Percentiles rank a stretch among this genome's conserved stretches.
These are phyloP conservation scores for Lodderomyces jiufengensis DNA, from an alignment of 1,139 yeast genomes.

Conservation along the genomic window DNA sequence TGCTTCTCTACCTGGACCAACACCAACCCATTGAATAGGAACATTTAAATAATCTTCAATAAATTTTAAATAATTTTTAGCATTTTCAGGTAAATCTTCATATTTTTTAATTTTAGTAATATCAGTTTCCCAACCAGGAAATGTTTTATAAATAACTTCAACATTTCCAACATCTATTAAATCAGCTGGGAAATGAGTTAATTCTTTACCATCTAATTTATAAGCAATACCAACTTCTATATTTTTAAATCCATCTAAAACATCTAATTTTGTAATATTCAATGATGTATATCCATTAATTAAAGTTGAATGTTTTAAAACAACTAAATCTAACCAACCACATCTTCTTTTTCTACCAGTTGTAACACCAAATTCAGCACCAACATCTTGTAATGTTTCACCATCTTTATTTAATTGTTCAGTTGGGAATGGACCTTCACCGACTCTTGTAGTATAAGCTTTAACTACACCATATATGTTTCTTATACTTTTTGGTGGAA, in stretches of 20 bases:
- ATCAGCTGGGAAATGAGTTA: conserved; percentile 90
- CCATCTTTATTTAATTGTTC: conserved; percentile 90
- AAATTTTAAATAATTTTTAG: conserved; percentile 74
- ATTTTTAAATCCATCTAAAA: conserved; percentile 83
- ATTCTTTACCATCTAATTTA: conserved; percentile 67
- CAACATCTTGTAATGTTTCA: conserved; percentile 81
- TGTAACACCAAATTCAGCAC: conserved; percentile 97
- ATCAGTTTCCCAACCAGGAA: conserved; percentile 93
- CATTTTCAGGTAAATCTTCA: conserved; percentile 82
- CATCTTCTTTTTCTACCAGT: conserved; percentile 99
- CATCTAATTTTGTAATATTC: conserved; percentile 94
- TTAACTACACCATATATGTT: conserved; percentile 94
- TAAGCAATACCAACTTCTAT: conserved; percentile 85
- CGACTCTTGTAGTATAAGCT: conserved; percentile 98
- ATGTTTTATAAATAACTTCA: conserved; percentile 83
- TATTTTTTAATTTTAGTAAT: conserved; percentile 69
- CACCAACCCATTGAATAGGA: conserved; percentile 96
- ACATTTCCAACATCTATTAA: conserved; percentile 75
- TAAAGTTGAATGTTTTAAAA: conserved; percentile 81
- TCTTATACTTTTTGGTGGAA: conserved; percentile 80
- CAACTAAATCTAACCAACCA: conserved; percentile 98
- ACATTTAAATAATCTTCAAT: conserved; percentile 82
- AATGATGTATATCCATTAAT: conserved; percentile 94
- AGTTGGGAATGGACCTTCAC: conserved; percentile 99
- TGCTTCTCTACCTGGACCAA: conserved; percentile 94